Base-by-base conservation (phyloP, 495 filamentous ascomycete genomes). In the Barbatosphaeria neglecta region DNA sequence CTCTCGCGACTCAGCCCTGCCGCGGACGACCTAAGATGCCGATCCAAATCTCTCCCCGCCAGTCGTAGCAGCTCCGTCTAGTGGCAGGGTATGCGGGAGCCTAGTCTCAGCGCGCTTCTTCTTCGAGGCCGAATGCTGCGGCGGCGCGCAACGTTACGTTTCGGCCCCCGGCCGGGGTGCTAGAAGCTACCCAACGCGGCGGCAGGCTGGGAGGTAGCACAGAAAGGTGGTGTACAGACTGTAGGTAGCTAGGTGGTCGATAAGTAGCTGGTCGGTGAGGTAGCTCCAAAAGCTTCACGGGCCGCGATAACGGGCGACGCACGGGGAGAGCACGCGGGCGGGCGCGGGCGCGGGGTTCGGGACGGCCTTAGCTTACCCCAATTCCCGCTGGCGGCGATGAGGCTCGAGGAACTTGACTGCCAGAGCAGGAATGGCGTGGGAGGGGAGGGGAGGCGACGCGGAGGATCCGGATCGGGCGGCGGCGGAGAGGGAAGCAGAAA, bases 21-120 rank as follows among this genome's bases (percentile, higher is more conserved):
- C 18, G 16, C 0, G 1, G 17, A 46, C n/a, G 4, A 6, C 10
- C 19, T 27, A 38, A 11, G 13, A 19, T 41, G 51, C 25, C 44
- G 46, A 53, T 49, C 50, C 24, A 43, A 49, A 46, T 46, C 28
- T 24, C 10, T 41, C 40, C 39, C 18, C 19, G 45, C 33, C 33
- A 38, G 20, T 22, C 22, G 3, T 9, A 43, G 16, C 37, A 22
- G 23, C n/a, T n/a, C n/a, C n/a, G n/a, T n/a, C n/a, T n/a, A n/a
- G n/a, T n/a, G n/a, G n/a, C n/a, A n/a, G n/a, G n/a, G n/a, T n/a
- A n/a, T n/a, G n/a, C n/a, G n/a, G n/a, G n/a, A n/a, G n/a, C n/a
- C n/a, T n/a, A n/a, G n/a, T n/a, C 10, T 45, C 43, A 45, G 37
- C n/a, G n/a, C n/a, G n/a, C 37, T 39, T 6, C 37, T 39, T 39